phyloP scores from a whole-genome alignment of 495 filamentous ascomycete genomes.

The Penicillium ucsense region DNA sequence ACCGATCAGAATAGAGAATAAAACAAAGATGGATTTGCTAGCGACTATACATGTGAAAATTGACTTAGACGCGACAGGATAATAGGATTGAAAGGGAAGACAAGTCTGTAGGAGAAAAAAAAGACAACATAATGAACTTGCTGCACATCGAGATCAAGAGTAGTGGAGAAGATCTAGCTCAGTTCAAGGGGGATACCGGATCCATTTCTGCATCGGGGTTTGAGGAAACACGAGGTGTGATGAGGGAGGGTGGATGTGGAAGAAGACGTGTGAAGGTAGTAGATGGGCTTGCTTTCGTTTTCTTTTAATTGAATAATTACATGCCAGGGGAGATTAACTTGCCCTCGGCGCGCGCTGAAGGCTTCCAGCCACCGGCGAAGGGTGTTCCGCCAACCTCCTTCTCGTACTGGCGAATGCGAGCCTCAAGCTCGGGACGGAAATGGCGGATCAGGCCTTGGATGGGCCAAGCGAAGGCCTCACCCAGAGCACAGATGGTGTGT shows the following conservation, averaged over 20 bases:
- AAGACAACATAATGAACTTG: slow-evolving; percentile 8
- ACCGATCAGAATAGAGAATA: slow-evolving; percentile 5
- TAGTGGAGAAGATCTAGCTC: slow-evolving; percentile 13
- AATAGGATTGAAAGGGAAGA: slow-evolving; percentile 18
- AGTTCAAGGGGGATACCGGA: slow-evolving; percentile 3
- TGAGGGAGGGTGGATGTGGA: slow-evolving; percentile 1
- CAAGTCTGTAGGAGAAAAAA: slow-evolving; percentile 10
- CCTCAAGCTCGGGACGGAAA: slow-evolving; percentile 92
- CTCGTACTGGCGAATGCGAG: slow-evolving; percentile 68
- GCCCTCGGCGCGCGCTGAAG: slow-evolving; percentile 64
- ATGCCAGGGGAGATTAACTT: slow-evolving; percentile 76
- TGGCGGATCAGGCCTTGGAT: slow-evolving; percentile 96
- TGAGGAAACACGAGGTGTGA: slow-evolving; percentile 6
- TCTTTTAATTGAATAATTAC: slow-evolving; percentile 20
- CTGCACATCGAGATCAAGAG: too few relatives aligned
- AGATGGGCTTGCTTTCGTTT: not conserved
- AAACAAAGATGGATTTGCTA: slow-evolving; percentile 30
- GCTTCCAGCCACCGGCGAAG: slow-evolving; percentile 81
- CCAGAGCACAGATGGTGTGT: slow-evolving; percentile 95
- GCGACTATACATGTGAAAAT: slow-evolving; percentile 23
- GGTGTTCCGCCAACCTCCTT: slow-evolving; percentile 52
- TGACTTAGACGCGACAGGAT: slow-evolving; percentile 21
- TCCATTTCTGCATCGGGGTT: slow-evolving; percentile 16
- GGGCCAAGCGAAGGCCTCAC: slow-evolving; percentile 97
- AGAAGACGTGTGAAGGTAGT: slow-evolving; percentile 3